Conservation (phyloP, 2,329 filamentous ascomycete species). For the Monosporascus sp. region DNA sequence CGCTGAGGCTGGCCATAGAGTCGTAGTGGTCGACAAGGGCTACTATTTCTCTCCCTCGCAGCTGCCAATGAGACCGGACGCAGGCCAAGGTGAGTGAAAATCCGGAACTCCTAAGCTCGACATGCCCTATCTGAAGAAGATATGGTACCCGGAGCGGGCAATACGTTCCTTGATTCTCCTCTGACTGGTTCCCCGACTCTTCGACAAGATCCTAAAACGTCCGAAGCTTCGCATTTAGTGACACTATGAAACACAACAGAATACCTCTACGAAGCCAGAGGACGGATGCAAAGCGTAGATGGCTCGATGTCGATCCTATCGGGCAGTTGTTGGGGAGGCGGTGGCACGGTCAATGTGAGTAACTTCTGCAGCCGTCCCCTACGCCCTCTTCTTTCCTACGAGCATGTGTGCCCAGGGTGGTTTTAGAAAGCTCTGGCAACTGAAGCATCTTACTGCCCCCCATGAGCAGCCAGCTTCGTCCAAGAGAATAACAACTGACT, state of each 20-base stretch:
- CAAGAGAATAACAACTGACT: too few relatives aligned
- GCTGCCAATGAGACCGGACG: slow-evolving; percentile 66
- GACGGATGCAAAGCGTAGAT: slow-evolving; percentile 52
- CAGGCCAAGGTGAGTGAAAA: slow-evolving; percentile 31
- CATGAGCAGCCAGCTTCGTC: not conserved
- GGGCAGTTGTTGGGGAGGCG: slow-evolving; percentile 76
- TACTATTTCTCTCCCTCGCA: slow-evolving; percentile 70
- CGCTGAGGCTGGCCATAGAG: slow-evolving; percentile 57
- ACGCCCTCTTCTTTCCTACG: not conserved
- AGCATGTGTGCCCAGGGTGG: not conserved
- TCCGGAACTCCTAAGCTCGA: too few relatives aligned
- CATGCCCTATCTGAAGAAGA: too few relatives aligned
- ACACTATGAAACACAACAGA: slow-evolving; percentile 23
- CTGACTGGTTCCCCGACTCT: too few relatives aligned
- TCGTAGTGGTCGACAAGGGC: slow-evolving; percentile 78
- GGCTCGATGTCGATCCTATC: slow-evolving; percentile 56
- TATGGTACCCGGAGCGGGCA: too few relatives aligned
- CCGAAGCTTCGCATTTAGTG: not conserved
- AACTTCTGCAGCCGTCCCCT: not conserved
- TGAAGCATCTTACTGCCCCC: not conserved
- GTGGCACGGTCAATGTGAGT: slow-evolving; percentile 72
- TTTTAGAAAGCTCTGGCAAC: not conserved
- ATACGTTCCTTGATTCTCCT: too few relatives aligned
- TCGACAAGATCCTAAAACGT: not conserved
- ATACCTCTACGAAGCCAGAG: slow-evolving; percentile 67